These are phyloP conservation scores for Balansia obtecta DNA, from an alignment of 2,329 filamentous ascomycete genomes.

Conservation along the genomic window DNA sequence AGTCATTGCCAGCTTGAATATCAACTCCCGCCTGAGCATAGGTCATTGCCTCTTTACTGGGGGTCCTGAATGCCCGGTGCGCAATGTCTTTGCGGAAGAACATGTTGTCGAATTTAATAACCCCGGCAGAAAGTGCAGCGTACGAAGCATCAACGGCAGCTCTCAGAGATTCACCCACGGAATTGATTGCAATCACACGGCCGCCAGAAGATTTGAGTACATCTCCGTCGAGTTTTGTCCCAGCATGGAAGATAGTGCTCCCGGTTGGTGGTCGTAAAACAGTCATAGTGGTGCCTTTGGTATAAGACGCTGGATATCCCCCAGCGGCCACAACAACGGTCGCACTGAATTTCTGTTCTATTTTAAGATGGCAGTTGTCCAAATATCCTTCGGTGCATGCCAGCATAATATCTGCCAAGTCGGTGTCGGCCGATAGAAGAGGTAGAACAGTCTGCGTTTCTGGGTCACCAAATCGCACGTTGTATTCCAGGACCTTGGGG, in stretches of 20 bases:
- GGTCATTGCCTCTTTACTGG: slow-evolving; percentile 50
- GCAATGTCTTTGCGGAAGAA: slow-evolving; percentile 92
- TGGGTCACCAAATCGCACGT: slow-evolving; percentile 84
- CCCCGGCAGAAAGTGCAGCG: slow-evolving; percentile 53
- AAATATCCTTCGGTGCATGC: slow-evolving; percentile 70
- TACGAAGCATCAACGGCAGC: slow-evolving; percentile 85
- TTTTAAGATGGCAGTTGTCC: slow-evolving; percentile 52
- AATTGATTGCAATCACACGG: slow-evolving; percentile 86
- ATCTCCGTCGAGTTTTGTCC: slow-evolving; percentile 54
- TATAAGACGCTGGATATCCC: slow-evolving; percentile 79
- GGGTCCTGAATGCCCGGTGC: slow-evolving; percentile 51
- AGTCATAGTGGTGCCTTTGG: slow-evolving; percentile 57
- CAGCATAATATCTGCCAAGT: slow-evolving; percentile 79
- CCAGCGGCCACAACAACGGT: slow-evolving; percentile 91
- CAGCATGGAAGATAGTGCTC: slow-evolving; percentile 82
- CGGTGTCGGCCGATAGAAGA: slow-evolving; percentile 63
- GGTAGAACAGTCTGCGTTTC: slow-evolving; percentile 81
- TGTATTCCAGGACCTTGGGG: slow-evolving; percentile 81
- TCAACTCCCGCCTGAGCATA: slow-evolving; percentile 91
- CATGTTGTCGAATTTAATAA: slow-evolving; percentile 75
- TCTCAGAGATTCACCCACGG: slow-evolving; percentile 58
- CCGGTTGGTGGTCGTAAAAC: slow-evolving; percentile 32
- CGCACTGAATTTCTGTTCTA: slow-evolving; percentile 62
- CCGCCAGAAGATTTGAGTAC: slow-evolving; percentile 70
- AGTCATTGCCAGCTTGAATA: slow-evolving; percentile 85